These are phyloP conservation scores for Cyclospora cayetanensis DNA, from an alignment of 169 alveolate genomes.

Conservation along the genomic window DNA sequence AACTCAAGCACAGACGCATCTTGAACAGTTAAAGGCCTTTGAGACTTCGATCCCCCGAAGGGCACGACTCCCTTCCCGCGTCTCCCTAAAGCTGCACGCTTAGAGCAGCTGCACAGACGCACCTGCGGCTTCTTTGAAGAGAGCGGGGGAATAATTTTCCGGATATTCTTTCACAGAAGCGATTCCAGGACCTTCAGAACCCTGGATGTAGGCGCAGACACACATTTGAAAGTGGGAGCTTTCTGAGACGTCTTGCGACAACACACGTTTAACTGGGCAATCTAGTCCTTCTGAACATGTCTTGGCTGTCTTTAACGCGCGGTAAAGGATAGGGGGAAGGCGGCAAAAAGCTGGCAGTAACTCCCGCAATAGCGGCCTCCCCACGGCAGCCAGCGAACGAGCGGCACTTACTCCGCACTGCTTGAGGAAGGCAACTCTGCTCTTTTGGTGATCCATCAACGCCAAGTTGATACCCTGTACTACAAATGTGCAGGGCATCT, in stretches of 20 bases:
- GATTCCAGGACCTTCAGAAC: constrained; percentile 47
- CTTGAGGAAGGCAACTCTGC: constrained; percentile 53
- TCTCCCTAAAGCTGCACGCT: too few relatives aligned
- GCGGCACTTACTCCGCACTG: constrained; percentile 57
- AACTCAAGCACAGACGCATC: too few relatives aligned
- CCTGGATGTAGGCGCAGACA: too few relatives aligned
- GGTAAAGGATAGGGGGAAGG: background rate
- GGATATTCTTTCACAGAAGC: constrained; percentile 51
- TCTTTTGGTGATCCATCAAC: constrained; percentile 18
- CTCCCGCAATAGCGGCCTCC: background rate
- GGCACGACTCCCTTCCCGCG: too few relatives aligned
- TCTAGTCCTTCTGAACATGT: background rate
- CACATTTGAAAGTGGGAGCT: too few relatives aligned
- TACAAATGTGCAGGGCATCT: constrained; percentile 6
- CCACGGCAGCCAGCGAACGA: background rate
- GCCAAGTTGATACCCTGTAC: constrained; percentile 52
- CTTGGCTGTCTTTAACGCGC: background rate
- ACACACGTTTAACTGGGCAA: too few relatives aligned
- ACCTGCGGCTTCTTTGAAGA: background rate
- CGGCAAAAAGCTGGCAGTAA: background rate
- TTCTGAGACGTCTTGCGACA: too few relatives aligned
- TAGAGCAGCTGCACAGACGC: background rate
- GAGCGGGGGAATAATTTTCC: background rate
- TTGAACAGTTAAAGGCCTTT: too few relatives aligned
- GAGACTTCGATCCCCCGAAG: too few relatives aligned